Evolutionary conservation across 179 eudicot genomes (phyloP).

Genomic region (Silene vulgaris): DNA sequence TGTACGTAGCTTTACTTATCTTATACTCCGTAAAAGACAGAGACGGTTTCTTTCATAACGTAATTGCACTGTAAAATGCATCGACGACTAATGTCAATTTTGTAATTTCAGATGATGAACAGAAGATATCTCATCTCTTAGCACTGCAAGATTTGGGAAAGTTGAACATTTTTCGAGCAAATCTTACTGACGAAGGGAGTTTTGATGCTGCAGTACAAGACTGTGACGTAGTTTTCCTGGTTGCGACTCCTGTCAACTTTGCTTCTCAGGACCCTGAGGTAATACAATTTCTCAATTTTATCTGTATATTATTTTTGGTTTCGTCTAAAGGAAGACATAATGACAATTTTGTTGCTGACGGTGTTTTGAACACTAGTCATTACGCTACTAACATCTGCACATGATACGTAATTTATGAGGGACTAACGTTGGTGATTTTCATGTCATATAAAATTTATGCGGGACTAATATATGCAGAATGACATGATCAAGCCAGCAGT

Average conservation of each 20-base stretch:
- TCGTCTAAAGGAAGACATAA: too few relatives aligned
- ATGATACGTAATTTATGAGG: too few relatives aligned
- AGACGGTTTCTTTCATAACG: too few relatives aligned
- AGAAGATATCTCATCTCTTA: constrained; percentile 49
- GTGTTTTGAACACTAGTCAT: neutral
- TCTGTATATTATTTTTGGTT: too few relatives aligned
- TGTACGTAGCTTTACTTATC: too few relatives aligned
- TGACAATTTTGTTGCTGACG: neutral
- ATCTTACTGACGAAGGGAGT: constrained; percentile 56
- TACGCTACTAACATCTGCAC: too few relatives aligned
- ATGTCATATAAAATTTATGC: neutral
- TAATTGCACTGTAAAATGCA: neutral
- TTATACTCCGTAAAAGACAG: too few relatives aligned
- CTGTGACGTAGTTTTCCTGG: constrained; percentile 60
- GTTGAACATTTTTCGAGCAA: constrained; percentile 50
- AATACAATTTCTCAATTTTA: neutral
- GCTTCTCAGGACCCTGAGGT: constrained; percentile 80
- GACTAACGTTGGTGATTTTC: too few relatives aligned
- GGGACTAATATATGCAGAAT: constrained; percentile 37
- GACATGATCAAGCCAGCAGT: constrained; percentile 80
- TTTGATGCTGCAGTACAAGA: constrained; percentile 59
- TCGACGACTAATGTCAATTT: neutral
- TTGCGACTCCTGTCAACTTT: constrained; percentile 77
- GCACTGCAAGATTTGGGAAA: constrained; percentile 41
- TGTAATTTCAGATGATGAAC: constrained; percentile 36